phyloP scores from a whole-genome alignment of 2,329 filamentous ascomycete genomes.

The Stagonosporopsis tanaceti region DNA sequence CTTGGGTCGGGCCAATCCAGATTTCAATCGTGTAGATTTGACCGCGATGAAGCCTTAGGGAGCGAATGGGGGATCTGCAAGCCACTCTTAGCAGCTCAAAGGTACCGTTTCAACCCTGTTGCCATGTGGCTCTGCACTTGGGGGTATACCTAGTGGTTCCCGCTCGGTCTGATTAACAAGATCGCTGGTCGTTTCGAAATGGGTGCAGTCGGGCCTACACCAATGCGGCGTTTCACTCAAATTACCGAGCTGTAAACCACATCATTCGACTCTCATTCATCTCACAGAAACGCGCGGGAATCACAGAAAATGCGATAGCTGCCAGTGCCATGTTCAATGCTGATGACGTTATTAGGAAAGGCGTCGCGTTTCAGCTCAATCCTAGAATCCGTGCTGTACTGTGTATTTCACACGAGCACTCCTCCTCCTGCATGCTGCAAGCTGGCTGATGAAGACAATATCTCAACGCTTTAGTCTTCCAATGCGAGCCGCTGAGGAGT shows the following conservation, averaged over 20 bases:
- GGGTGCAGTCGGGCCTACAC: conserved; percentile 12
- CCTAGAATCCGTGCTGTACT: not conserved
- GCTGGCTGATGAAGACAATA: too few species aligned
- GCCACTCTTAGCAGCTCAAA: not conserved
- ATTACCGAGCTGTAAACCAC: conserved; percentile 6
- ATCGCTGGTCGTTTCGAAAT: conserved; percentile 6
- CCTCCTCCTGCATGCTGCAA: too few species aligned
- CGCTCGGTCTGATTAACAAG: not conserved
- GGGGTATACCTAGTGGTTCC: not conserved
- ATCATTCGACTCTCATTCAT: conserved; percentile 1
- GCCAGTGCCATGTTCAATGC: not conserved
- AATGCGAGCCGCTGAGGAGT: too few species aligned
- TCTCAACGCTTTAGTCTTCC: too few species aligned
- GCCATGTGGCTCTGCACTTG: not conserved
- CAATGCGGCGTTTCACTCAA: conserved; percentile 14
- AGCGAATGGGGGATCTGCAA: conserved; percentile 11
- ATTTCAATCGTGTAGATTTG: conserved; percentile 6
- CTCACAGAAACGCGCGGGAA: conserved; percentile 6
- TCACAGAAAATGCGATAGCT: not conserved
- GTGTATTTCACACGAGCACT: not conserved
- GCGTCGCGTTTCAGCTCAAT: not conserved
- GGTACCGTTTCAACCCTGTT: not conserved
- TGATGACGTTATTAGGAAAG: not conserved
- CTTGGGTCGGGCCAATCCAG: not conserved
- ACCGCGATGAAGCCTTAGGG: conserved; percentile 13